Evolutionary conservation across 129 eudicot species (phyloP), one percentile per base, ranked within the genome.

Genomic region (Lonicera japonica): DNA sequence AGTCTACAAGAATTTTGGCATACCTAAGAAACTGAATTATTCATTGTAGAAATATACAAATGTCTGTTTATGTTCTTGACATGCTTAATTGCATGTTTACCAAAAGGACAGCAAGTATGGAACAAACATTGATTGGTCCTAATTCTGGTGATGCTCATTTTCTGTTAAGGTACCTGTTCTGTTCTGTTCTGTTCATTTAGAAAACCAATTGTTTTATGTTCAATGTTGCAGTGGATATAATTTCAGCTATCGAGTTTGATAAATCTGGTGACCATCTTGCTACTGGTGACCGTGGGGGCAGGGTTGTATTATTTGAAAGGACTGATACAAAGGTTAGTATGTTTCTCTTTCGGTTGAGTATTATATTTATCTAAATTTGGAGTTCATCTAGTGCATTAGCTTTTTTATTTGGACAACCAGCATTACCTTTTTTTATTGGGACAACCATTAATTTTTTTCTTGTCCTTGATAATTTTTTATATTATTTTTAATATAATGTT

Each of bases 201-300:
- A 10, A 14, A 43, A 43, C 50, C 16, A 8, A 43, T 14, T 43
- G 50, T 14, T 43, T 64, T 65, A n/a, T 46, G 16, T 45, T 62
- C 67, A 48, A 21, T 56, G 40, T 55, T 61, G 68, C 83, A 87
- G 95, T 94, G 73, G 99, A 94, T 70, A 88, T 94, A 56, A 94
- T 94, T 60, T 94, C 99, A 11, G 99, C 96, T 25, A 88, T 94
- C 13, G 99, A 88, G 88, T 94, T 94, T 69, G 99, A 94, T 79
- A 94, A 79, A 86, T 75, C 87, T 67, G 99, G 99, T 62, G 96
- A 94, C 79, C 99, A 94, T 75, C 96, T 94, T 71, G 99, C 96
- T 61, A 94, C 99, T 54, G 99, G 99, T 83, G 99, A 94, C 29
- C 96, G 96, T 58, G 99, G 99, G 68, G 99, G 99, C 63, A 80